phyloP scores from a whole-genome alignment of 1,284 basidiomycete species.

The Melampsora abietis-canadensis region DNA sequence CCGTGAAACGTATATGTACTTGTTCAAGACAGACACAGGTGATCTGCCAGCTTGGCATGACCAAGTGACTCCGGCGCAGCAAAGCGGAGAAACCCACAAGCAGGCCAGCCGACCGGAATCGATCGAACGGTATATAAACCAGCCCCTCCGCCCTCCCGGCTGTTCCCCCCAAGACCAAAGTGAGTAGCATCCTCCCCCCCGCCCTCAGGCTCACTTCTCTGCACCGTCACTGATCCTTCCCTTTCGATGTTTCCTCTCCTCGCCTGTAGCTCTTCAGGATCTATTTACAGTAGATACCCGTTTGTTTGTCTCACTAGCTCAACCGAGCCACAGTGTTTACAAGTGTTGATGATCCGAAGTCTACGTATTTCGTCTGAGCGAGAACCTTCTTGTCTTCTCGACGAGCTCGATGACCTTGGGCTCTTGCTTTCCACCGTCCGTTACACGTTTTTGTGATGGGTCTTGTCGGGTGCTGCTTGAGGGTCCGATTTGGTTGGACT shows the following conservation, averaged over 20 bases:
- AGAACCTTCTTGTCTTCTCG: neutral
- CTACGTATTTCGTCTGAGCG: neutral
- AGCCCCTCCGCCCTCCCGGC: neutral
- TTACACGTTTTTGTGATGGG: neutral
- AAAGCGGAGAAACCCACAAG: neutral
- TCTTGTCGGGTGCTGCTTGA: neutral
- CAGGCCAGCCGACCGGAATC: neutral
- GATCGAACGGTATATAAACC: constrained; percentile 16
- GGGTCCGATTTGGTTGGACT: neutral
- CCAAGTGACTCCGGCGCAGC: too few species aligned
- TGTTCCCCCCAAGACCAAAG: constrained; percentile 40
- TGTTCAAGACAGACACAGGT: too few species aligned
- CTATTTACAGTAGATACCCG: constrained; percentile 45
- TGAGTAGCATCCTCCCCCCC: constrained; percentile 5
- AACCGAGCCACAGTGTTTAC: constrained; percentile 37
- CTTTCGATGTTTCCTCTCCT: too few species aligned
- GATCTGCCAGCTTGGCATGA: too few species aligned
- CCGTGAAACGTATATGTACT: too few species aligned
- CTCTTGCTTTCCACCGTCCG: neutral
- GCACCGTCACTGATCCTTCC: neutral
- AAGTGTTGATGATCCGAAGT: constrained; percentile 36
- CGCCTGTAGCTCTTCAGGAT: constrained; percentile 42
- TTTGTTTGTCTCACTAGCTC: constrained; percentile 44
- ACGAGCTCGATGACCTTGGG: constrained; percentile 24
- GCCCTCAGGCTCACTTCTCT: neutral